phyloP scores from a whole-genome alignment of 106 monocot genomes.

The Dendrobium nobile region DNA sequence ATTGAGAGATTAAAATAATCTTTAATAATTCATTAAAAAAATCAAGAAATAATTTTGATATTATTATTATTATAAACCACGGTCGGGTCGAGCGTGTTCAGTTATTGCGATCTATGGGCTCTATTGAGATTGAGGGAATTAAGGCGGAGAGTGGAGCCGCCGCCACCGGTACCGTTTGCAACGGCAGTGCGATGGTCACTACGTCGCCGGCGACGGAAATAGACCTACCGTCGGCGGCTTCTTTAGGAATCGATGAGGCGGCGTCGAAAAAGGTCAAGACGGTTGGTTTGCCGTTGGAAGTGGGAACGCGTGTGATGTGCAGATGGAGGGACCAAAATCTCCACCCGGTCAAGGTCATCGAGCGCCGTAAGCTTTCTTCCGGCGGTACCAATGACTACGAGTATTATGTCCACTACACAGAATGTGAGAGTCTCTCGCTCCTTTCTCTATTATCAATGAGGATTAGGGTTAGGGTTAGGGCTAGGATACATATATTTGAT shows the following conservation, averaged over 20 bases:
- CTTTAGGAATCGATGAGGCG: slow-evolving; percentile 6
- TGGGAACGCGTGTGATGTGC: slow-evolving; percentile 84
- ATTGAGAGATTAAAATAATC: no score
- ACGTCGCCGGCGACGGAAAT: background rate
- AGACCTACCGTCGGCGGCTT: background rate
- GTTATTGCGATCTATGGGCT: slow-evolving; percentile 67
- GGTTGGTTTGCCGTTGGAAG: slow-evolving; percentile 59
- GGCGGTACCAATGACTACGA: slow-evolving; percentile 45
- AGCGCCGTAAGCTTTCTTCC: slow-evolving; percentile 47
- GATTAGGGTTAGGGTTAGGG: slow-evolving; percentile 25
- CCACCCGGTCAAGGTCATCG: slow-evolving; percentile 95
- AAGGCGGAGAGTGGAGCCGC: slow-evolving; percentile 34
- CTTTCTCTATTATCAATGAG: background rate
- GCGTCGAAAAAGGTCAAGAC: slow-evolving; percentile 21
- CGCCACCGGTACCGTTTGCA: slow-evolving; percentile 7
- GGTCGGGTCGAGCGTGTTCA: no score
- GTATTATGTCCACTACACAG: slow-evolving; percentile 97
- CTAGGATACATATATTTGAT: background rate
- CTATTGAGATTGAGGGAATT: slow-evolving; percentile 42
- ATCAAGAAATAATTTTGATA: no score
- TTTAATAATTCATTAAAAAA: no score
- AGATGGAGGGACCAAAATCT: slow-evolving; percentile 92
- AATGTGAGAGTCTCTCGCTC: slow-evolving; percentile 41
- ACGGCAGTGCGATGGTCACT: slow-evolving; percentile 7
- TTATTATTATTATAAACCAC: no score